Base-by-base conservation (phyloP, 2,329 filamentous ascomycete species). In the Bisporella sp. region DNA sequence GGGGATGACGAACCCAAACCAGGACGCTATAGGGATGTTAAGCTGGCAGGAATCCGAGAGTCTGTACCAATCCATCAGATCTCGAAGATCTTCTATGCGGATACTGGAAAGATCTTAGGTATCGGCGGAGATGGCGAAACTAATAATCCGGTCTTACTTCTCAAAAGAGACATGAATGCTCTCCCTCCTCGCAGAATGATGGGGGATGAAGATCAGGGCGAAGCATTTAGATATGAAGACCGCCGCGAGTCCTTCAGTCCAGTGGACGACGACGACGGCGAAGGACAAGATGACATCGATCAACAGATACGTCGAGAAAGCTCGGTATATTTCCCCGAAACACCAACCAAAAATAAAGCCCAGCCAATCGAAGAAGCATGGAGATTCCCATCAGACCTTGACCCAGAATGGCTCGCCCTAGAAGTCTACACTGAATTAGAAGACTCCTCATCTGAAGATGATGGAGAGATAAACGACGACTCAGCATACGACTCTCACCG, bases 71-170 rank as follows among this genome's bases (percentile, higher is more conserved):
- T 88, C 21, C 82, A 88, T 62, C 79, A 88, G 60, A 78, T 88
- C 11, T 86, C 83, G 2, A 88, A 87, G 62, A 85, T 89, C 32
- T 89, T 89, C 67, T 89, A 88, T 58, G 85, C 85, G 11, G 84
- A 88, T 56, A 88, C 84, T 0, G 84, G 85, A 41, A 87, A 85
- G 61, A 84, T 89, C 29, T 70, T 89, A 13, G 85, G 87, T 54
- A 87, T 89, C 52, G 82, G 81, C 11, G 75, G 71, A 2, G 79
- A 85, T 29, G 80, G 77, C 33, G 84, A 87, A 61, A 72, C 73
- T 3, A 86, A 85, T 58, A 85, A 78, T 53, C 85, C 85, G 0
- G 78, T 88, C 1, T 67, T 89, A 2, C 66, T 89, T 1, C 66
- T 89, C 28, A 87, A 86, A 62, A 71, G 85, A 54, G 84, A 89